Base-by-base conservation (phyloP, 805 yeast genomes). In the Candida nemodendra region DNA sequence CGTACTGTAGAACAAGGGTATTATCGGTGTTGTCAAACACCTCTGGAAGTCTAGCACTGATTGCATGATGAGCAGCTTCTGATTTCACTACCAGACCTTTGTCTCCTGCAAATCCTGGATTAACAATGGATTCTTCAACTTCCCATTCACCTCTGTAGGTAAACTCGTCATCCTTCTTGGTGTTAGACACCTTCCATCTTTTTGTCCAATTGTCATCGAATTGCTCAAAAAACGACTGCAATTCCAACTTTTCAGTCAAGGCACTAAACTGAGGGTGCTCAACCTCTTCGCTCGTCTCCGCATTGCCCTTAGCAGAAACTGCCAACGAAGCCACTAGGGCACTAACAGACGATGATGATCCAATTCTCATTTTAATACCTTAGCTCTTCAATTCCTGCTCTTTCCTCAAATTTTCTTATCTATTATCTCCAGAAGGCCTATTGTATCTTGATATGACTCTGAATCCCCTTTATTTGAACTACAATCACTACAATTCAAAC, bases 1-100 rank as follows among this genome's bases (percentile, higher is more conserved):
- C 97, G 61, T 87, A 90, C 64, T 90, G 97, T 28, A 88, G 65
- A 8, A 90, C 96, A 45, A 90, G 68, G 12, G 87, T 79, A 40
- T 78, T 68, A 48, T 71, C 72, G 9, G 68, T 74, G 60, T 81
- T 82, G 56, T 74, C 73, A 40, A 89, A 71, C 2, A 81, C 74
- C 18, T 60, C 41, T 14, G 76, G 76, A 38, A 90, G 70, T 44
- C 68, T 61, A 38, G 78, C 76, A 27, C 87, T 79, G 50, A 90
- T 85, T 29, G 95, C 95, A 59, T 87, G 89, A 55, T 79, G 86
- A 17, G 87, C 81, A 27, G 95, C 89, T 32, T 80, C 79, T 14
- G 82, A 65, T 55, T 81, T 83, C 59, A 83, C 72, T 4, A 85
- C 91, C 37, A 90, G 73, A 5, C 95, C 95, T 45, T 72, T 71